Evolutionary conservation across 2,329 filamentous ascomycete species (phyloP), one percentile per base, ranked within the genome.

Genomic region (Huntiella decipiens): DNA sequence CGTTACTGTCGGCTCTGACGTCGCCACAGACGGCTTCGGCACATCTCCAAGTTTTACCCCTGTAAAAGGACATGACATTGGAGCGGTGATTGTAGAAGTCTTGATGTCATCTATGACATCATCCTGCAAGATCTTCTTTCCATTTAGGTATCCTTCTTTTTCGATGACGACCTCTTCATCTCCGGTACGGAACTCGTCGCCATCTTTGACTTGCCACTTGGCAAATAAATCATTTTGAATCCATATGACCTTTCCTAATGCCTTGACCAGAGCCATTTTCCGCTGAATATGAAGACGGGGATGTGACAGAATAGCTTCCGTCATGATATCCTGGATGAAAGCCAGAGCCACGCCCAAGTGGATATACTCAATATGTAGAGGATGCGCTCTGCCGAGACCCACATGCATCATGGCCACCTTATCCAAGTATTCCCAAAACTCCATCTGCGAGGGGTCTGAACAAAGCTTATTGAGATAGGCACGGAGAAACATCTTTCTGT

Each of bases 381-480:
- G 77, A 53, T 84, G 75, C 47, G 73, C 66, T 32, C 82, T 74
- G n/a, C 78, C 81, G 38, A 78, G 73, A 1, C 81, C 81, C 12
- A 80, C 77, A 58, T 88, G 82, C 81, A 87, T 87, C 67, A 84
- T 74, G 48, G 81, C 82, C 33, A 88, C 82, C 60, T 87, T 87
- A 63, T 87, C 79, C 39, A 88, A 65, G 57, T 88, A 88, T 55
- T 81, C 74, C 82, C 82, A 88, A 58, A 85, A 85, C 51, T 83
- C 77, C 68, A 82, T 76, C 51, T 73, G 74, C 40, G 73, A 77
- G 0, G 79, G 79, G 55, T 87, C 82, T 4, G 76, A 78, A 58
- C 82, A 85, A 33, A 88, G 63, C 58, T 78, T 81, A 50, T 70
- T 74, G 31, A 88, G 65, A 53, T 87, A 88, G 43, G 79, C 82